Base-by-base conservation (phyloP, 1,284 basidiomycete genomes). In the Cryptococcus maquisensis region DNA sequence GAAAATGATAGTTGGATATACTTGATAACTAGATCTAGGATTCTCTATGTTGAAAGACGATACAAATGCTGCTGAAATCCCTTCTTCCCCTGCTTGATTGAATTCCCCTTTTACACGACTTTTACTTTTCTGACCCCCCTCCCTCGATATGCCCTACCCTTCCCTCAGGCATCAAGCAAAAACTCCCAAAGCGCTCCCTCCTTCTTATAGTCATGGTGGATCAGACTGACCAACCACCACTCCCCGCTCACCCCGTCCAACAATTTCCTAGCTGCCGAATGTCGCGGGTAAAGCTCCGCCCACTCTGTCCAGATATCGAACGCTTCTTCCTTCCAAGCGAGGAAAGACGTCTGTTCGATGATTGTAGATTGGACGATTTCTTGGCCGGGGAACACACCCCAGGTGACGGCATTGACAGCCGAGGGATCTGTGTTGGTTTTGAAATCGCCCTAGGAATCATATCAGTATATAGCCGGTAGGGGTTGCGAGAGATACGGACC, bases 291-390 rank as follows among this genome's bases (percentile, higher is more conserved):
- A 57, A 90, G 85, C 23, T 86, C 82, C 18, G 90, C 86, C 95
- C 96, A 99, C 64, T 95, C 89, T 2, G 83, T 81, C 95, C 95
- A 99, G 60, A 96, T 95, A 8, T 86, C 87, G 71, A 97, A 98
- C 1, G 93, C 95, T 75, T 98, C 96, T 40, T 96, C 91, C 90
- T 95, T 68, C 92, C 92, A 96, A 9, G 92, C 92, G 83, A 94
- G 88, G 82, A 97, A 97, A 68, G 91, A 95, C 61, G 92, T 86
- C 28, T 89, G 88, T 74, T 99, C 96, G 35, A 99, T 96, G 62
- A 98, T 95, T 20, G 96, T 99, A 26, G 95, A 94, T 73, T 98
- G 96, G 47, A 97, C 81, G 67, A 98, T 92, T 80, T 98, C 96
- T 75, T 96, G 94, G 41, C 90, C 91, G 18, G 96, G 95, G 82